phyloP scores from a whole-genome alignment of 371 early-diverging fungal genomes.

The Entomophthora muscae region DNA sequence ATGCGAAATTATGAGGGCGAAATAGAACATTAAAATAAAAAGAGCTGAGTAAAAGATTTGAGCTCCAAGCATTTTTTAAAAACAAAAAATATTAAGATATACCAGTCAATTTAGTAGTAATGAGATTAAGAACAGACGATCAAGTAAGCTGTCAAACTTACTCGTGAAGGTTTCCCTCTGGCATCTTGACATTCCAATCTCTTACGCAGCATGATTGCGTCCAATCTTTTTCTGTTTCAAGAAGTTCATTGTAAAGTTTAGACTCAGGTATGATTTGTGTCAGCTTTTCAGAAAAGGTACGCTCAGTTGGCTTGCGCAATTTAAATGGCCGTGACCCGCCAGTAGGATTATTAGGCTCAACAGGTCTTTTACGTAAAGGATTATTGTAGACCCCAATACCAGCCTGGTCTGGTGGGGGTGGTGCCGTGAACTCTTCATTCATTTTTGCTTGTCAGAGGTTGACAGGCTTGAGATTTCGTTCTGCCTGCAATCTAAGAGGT shows the following conservation, averaged over 20 bases:
- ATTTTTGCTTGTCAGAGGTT: no score
- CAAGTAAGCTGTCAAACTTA: conserved; percentile 12
- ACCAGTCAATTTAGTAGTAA: background rate
- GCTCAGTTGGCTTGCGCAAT: background rate
- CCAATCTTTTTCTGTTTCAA: conserved; percentile 72
- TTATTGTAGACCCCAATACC: no score
- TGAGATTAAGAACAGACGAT: background rate
- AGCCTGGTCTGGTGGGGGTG: no score
- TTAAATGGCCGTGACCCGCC: background rate
- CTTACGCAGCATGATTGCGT: conserved; percentile 76
- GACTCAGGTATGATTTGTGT: conserved; percentile 86
- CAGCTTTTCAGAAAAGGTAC: conserved; percentile 25
- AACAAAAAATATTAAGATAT: background rate
- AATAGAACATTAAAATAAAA: no score
- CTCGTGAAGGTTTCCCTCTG: conserved; percentile 45
- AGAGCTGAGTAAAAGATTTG: no score
- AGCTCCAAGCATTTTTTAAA: background rate
- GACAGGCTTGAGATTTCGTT: no score
- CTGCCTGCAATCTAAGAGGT: no score
- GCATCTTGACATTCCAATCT: conserved; percentile 77
- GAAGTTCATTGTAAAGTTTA: conserved; percentile 60
- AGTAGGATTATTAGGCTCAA: background rate
- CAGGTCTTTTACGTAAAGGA: background rate
- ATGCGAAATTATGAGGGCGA: no score
- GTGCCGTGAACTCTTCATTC: no score